These are phyloP conservation scores for Stereum hirsutum DNA, from an alignment of 1,284 basidiomycete genomes.

Conservation along the genomic window DNA sequence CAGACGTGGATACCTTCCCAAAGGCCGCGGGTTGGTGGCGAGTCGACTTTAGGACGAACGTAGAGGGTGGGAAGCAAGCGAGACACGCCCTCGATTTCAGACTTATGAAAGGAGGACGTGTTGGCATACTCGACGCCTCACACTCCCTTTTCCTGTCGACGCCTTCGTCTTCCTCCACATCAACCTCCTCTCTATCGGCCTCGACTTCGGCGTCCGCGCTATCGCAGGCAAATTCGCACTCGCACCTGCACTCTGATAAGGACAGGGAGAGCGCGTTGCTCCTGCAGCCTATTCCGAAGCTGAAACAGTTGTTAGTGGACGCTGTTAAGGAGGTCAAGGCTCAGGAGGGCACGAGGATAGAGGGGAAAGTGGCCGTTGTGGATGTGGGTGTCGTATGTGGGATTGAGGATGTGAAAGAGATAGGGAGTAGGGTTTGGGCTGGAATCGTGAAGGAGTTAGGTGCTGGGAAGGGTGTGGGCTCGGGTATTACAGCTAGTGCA, in stretches of 20 bases:
- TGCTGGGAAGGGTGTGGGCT: not conserved
- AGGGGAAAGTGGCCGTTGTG: no score
- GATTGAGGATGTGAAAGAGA: constrained; percentile 31
- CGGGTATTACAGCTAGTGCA: not conserved
- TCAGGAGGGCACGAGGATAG: constrained; percentile 29
- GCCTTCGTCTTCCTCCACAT: not conserved
- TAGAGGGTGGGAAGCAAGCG: not conserved
- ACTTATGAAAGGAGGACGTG: constrained; percentile 54
- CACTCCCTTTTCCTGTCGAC: constrained; percentile 41
- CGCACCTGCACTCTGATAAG: not conserved
- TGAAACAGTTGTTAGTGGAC: constrained; percentile 21
- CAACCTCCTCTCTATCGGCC: not conserved
- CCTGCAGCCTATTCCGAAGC: constrained; percentile 51
- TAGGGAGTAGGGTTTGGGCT: constrained; percentile 25
- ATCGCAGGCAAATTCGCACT: no score
- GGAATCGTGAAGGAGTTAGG: constrained; percentile 28
- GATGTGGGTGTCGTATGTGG: constrained; percentile 59
- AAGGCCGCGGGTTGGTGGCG: constrained; percentile 79
- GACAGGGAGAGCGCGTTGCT: constrained; percentile 26
- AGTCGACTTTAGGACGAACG: constrained; percentile 27
- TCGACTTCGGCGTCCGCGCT: not conserved
- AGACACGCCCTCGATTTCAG: constrained; percentile 76
- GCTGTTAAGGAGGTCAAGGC: constrained; percentile 26
- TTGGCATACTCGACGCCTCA: constrained; percentile 62
- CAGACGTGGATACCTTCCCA: constrained; percentile 53